Conservation (phyloP, 1,284 basidiomycete species). For the Sutorius eximius region DNA sequence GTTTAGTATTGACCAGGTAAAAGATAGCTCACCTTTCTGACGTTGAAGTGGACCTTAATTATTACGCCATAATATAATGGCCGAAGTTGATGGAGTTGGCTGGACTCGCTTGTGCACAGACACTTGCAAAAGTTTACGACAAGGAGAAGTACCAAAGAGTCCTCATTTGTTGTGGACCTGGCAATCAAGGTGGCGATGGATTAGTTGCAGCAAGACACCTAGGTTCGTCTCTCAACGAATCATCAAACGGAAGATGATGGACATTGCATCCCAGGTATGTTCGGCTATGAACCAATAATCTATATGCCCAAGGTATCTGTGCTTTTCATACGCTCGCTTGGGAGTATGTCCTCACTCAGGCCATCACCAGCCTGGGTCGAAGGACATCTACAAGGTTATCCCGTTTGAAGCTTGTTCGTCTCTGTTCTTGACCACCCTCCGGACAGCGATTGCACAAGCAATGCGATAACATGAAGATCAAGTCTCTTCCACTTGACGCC, state of each 20-base stretch:
- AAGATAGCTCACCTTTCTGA: neutral
- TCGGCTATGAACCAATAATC: constrained; percentile 82
- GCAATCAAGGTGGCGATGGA: constrained; percentile 97
- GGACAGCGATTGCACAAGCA: constrained; percentile 77
- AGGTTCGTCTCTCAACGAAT: constrained; percentile 43
- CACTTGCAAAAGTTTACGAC: constrained; percentile 76
- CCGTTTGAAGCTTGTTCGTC: neutral
- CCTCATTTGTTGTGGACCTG: constrained; percentile 93
- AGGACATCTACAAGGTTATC: constrained; percentile 81
- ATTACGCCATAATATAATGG: constrained; percentile 1
- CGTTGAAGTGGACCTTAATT: neutral
- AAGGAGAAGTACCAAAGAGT: constrained; percentile 69
- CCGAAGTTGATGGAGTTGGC: constrained; percentile 94
- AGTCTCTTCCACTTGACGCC: constrained; percentile 54
- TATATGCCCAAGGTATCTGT: constrained; percentile 85
- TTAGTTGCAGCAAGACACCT: constrained; percentile 95
- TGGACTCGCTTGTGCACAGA: constrained; percentile 93
- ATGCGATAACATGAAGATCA: constrained; percentile 85
- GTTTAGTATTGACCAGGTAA: constrained; percentile 88
- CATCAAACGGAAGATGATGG: neutral
- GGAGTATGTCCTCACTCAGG: constrained; percentile 1
- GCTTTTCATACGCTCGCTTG: neutral
- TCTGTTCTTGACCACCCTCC: neutral
- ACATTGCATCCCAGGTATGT: constrained; percentile 60
- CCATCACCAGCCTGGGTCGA: constrained; percentile 67